A percentile compares a stretch with the other conserved stretches of the same genome.
phyloP scores from a whole-genome alignment of 306 rosid species.

The Lathyrus aphaca region DNA sequence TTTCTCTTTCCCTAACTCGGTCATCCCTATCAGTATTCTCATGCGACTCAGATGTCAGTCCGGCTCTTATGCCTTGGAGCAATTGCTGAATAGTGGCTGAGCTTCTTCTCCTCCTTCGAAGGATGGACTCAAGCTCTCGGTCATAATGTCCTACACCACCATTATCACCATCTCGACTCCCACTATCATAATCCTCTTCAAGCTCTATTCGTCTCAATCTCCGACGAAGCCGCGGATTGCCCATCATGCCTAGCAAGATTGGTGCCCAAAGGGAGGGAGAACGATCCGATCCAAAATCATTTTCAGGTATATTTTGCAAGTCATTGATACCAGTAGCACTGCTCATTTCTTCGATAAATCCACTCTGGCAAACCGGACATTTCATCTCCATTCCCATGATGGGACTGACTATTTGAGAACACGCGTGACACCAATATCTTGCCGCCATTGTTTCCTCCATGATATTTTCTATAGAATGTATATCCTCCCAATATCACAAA shows the following conservation, averaged over 20 bases:
- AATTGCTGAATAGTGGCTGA: slow-evolving; percentile 69
- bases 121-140: slow-evolving; percentile 60
- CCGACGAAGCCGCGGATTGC: slow-evolving; percentile 55
- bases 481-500: slow-evolving; percentile 12
- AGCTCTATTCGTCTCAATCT: slow-evolving; percentile 52
- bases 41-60: slow-evolving; percentile 57
- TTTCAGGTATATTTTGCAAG: slow-evolving; percentile 34
- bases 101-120: slow-evolving; percentile 71
- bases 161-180: slow-evolving; percentile 34
- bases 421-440: slow-evolving; percentile 74
- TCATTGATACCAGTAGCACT: slow-evolving; percentile 23
- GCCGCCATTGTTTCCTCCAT: slow-evolving; percentile 65
- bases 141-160: slow-evolving; percentile 44
- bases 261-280: slow-evolving; percentile 84
- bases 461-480: background rate
- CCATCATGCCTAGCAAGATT: slow-evolving; percentile 79
- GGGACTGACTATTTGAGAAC: slow-evolving; percentile 64
- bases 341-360: slow-evolving; percentile 65
- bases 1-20: slow-evolving; percentile 46
- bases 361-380: slow-evolving; percentile 70
- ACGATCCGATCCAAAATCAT: slow-evolving; percentile 56
- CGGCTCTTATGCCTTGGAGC: slow-evolving; percentile 77
- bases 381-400: slow-evolving; percentile 59
- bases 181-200: slow-evolving; percentile 48
- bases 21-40: slow-evolving; percentile 51